A percentile compares a stretch with the other conserved stretches of the same genome.
Conservation (phyloP, 2,329 filamentous ascomycete genomes). For the Verruconis gallopava region DNA sequence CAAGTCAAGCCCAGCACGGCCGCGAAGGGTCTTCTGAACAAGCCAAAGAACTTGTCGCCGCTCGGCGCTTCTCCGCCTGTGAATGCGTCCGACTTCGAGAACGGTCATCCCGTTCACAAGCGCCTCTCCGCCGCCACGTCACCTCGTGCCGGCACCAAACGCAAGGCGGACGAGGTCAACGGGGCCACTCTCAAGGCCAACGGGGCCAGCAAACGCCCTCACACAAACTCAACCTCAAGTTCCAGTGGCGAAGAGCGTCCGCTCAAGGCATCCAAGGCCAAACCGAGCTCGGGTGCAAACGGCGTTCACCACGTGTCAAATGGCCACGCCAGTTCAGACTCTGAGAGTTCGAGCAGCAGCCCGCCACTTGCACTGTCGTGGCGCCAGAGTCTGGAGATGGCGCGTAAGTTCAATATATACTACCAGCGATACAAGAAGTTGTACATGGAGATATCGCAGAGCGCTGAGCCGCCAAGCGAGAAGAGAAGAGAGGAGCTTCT, state of each 20-base stretch:
- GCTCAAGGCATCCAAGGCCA: not conserved
- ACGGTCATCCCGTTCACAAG: constrained; percentile 28
- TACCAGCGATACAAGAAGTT: constrained; percentile 46
- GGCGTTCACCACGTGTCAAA: constrained; percentile 2
- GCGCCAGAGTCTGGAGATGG: constrained; percentile 32
- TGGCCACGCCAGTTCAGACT: constrained; percentile 1
- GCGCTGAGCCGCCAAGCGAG: constrained; percentile 29
- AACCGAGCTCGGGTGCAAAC: not conserved
- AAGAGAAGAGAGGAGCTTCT: constrained; percentile 40
- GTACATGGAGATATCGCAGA: constrained; percentile 34
- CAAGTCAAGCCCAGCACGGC: constrained; percentile 20
- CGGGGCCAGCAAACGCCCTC: constrained; percentile 6
- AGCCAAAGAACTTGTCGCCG: constrained; percentile 48
- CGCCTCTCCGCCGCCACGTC: constrained; percentile 23
- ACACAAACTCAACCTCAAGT: not conserved
- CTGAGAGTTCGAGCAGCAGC: not conserved
- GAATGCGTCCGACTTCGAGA: constrained; percentile 45
- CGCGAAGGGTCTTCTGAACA: constrained; percentile 26
- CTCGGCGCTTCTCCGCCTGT: constrained; percentile 48
- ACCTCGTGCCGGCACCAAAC: constrained; percentile 11
- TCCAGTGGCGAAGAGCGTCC: not conserved
- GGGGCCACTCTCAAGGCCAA: not conserved
- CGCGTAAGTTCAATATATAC: constrained; percentile 41
- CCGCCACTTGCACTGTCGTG: constrained; percentile 24
- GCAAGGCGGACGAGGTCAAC: constrained; percentile 3